A percentile compares a stretch with the other conserved stretches of the same genome.
Conservation (phyloP, 805 yeast species). For the Candida easanensis region DNA sequence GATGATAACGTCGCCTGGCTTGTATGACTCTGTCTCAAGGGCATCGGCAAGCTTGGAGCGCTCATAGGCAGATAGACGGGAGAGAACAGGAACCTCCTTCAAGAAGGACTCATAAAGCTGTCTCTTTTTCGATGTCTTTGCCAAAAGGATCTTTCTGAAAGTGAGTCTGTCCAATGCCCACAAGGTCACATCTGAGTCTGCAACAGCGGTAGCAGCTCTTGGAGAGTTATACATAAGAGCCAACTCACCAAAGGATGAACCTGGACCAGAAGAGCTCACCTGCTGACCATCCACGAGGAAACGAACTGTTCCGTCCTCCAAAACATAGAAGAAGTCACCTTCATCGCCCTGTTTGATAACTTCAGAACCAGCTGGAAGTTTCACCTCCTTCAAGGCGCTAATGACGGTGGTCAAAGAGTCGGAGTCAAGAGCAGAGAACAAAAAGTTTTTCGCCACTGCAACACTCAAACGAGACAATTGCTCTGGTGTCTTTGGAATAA, state of each 20-base stretch:
- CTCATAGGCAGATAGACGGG: constrained; percentile 71
- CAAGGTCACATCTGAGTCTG: constrained; percentile 65
- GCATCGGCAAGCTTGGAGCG: constrained; percentile 95
- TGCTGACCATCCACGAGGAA: constrained; percentile 63
- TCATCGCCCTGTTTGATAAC: constrained; percentile 91
- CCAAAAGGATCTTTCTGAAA: constrained; percentile 86
- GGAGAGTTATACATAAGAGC: constrained; percentile 98
- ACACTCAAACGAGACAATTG: constrained; percentile 68
- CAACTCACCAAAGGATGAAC: constrained; percentile 92
- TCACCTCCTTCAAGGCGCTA: constrained; percentile 77
- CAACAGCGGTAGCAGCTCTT: constrained; percentile 91
- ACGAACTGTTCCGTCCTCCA: constrained; percentile 83
- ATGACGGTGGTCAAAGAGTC: constrained; percentile 76
- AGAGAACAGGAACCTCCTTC: constrained; percentile 79
- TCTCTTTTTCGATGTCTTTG: constrained; percentile 88
- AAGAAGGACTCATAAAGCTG: constrained; percentile 85
- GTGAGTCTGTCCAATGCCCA: constrained; percentile 96
- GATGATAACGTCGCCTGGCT: constrained; percentile 71
- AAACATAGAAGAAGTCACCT: constrained; percentile 87
- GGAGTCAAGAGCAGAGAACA: constrained; percentile 79
- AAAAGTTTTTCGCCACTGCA: constrained; percentile 75
- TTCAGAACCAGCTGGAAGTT: constrained; percentile 53
- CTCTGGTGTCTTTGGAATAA: constrained; percentile 54
- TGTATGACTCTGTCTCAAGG: constrained; percentile 69
- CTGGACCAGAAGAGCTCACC: constrained; percentile 76